Evolutionary conservation across 23 red algal genomes (phyloP).

Genomic region (Rhodosorus marinus): DNA sequence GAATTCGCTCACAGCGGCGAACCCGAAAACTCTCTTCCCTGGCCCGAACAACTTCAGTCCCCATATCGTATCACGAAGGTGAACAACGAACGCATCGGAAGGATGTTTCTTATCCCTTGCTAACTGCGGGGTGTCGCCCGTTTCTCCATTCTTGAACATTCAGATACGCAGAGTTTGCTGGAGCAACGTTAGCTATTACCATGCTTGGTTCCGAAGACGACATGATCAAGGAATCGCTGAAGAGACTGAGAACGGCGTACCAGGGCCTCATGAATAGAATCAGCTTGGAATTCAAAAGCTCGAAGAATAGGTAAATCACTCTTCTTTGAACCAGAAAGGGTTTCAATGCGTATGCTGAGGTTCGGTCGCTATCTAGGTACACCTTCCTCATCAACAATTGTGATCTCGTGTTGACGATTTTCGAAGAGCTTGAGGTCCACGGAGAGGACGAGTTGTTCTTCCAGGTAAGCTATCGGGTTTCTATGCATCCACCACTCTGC

Average conservation of each 20-base stretch:
- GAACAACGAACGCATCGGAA: too few species aligned
- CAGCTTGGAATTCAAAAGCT: conserved; percentile 20
- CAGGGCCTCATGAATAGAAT: conserved; percentile 46
- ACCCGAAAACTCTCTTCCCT: conserved; percentile 6
- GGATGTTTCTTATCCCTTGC: too few species aligned
- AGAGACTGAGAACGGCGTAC: conserved; percentile 43
- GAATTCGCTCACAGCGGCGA: conserved; percentile 21
- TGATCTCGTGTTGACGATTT: conserved; percentile 43
- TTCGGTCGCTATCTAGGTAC: too few species aligned
- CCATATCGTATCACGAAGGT: conserved; percentile 40
- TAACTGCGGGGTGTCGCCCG: too few species aligned
- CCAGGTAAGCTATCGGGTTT: too few species aligned
- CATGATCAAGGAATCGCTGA: conserved; percentile 35
- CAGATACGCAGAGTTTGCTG: conserved; percentile 44
- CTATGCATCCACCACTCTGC: too few species aligned
- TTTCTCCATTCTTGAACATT: too few species aligned
- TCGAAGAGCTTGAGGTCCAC: conserved; percentile 1
- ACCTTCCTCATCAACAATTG: conserved; percentile 76
- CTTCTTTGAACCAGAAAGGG: too few species aligned
- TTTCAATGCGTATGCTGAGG: too few species aligned
- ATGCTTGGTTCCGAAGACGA: conserved; percentile 59
- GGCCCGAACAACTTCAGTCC: conserved; percentile 35
- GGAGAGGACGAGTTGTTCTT: not conserved
- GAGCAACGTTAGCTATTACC: conserved; percentile 22
- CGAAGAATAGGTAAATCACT: too few species aligned